Base-by-base conservation (phyloP, 1,284 basidiomycete genomes). In the Cryptococcus deneoformans region DNA sequence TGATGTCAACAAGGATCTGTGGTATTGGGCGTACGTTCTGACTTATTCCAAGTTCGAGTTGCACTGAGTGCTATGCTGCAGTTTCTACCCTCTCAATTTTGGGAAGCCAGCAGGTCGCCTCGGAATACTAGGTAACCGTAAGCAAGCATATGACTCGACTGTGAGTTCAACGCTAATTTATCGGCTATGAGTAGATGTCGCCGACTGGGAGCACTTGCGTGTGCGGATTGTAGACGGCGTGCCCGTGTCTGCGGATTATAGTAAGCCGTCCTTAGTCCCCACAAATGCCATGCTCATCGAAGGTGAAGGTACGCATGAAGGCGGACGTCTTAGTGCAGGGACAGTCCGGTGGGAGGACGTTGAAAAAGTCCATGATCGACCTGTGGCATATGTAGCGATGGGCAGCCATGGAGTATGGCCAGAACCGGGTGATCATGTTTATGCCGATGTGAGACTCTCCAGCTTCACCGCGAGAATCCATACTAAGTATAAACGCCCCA, bases 361-460 rank as follows among this genome's bases (percentile, higher is more conserved):
- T 1, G 61, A 64, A 11, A 68, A 44, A 36, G 29, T 2, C 29
- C 38, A 68, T 44, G 69, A 63, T 2, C 60, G 75, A 9, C 73
- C 75, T 0, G 68, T 76, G 5, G 76, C 70, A 1, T 77, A 70
- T 59, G 58, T 65, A 34, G 76, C 76, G 8, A 63, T 65, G 6
- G 76, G 76, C 1, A 68, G 64, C 52, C 76, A 77, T 51, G 74
- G 76, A 12, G 60, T 76, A 2, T 77, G 76, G 76, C 69, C 73
- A 1, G 56, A 51, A 1, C 62, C 72, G 0, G 76, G 75, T 1
- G 63, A 69, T 37, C 76, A 77, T 49, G 64, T 71, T 9, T 76
- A 73, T 47, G 75, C 73, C 6, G 58, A 70, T 38, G 69, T 43
- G 35, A 12, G 20, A 16, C 50, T 46, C 48, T 20, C 14, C 12